Percentiles rank a stretch among this genome's conserved stretches.
Evolutionary conservation across 257 asterid species (phyloP).

Genomic region (Ocimum tenuiflorum): DNA sequence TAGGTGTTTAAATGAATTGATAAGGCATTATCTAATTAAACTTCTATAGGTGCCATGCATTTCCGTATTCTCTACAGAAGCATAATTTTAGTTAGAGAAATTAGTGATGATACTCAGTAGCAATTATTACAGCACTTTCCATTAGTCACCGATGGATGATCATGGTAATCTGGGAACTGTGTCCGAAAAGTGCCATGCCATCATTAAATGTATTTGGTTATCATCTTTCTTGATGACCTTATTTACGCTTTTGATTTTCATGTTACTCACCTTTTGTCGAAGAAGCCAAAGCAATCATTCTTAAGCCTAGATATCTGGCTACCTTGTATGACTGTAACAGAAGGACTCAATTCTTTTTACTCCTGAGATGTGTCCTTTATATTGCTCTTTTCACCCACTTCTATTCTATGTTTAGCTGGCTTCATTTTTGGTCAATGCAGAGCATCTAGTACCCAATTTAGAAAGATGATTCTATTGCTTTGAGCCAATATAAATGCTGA

Average conservation of each 20-base stretch:
- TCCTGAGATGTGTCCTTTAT: not conserved
- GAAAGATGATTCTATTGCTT: not conserved
- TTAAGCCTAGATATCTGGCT: not conserved
- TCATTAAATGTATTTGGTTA: not conserved
- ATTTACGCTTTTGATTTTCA: not conserved
- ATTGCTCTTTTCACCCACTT: not conserved
- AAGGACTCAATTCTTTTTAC: not conserved
- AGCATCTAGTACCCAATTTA: not conserved
- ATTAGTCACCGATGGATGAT: not conserved
- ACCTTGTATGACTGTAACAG: not conserved
- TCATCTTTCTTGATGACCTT: not conserved
- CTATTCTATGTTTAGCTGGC: not conserved
- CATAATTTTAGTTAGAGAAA: constrained; percentile 1
- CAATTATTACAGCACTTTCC: not conserved
- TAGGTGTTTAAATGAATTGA: not conserved
- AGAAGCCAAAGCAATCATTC: not conserved
- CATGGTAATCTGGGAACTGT: not conserved
- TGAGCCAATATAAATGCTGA: not conserved
- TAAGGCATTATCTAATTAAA: constrained; percentile 9
- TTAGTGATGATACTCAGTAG: not conserved
- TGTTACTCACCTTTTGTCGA: not conserved
- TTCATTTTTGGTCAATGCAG: not conserved
- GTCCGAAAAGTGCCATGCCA: not conserved
- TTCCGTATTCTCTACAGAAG: not conserved
- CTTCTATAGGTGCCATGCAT: not conserved